These are phyloP conservation scores for Chaetomiaceae sp. DNA, from an alignment of 2,329 filamentous ascomycete genomes.

Conservation along the genomic window DNA sequence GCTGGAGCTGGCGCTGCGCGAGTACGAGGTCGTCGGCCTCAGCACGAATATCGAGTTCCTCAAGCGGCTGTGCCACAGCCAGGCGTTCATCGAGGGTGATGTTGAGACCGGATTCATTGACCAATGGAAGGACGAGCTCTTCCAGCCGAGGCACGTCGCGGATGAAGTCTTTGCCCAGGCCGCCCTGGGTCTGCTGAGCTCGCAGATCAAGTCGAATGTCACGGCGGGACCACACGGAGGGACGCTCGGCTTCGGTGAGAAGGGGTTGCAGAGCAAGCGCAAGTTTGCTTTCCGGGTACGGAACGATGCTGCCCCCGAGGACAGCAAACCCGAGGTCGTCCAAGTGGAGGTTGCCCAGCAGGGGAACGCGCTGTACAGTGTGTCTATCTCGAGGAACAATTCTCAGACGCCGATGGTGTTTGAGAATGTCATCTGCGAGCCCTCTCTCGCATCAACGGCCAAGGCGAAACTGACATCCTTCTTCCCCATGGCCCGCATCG, in stretches of 20 bases:
- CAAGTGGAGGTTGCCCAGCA: constrained; percentile 48
- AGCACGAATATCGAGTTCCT: constrained; percentile 97
- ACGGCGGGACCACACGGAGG: constrained; percentile 42
- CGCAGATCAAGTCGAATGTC: constrained; percentile 35
- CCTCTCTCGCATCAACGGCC: constrained; percentile 30
- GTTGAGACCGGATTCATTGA: constrained; percentile 97
- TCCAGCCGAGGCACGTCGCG: constrained; percentile 56
- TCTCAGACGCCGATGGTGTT: constrained; percentile 39
- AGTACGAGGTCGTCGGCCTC: constrained; percentile 89
- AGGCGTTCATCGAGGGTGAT: constrained; percentile 77
- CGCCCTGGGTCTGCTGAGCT: constrained; percentile 66
- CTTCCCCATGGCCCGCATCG: constrained; percentile 75
- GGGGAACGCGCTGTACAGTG: constrained; percentile 44
- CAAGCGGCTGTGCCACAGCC: constrained; percentile 77
- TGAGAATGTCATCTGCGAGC: constrained; percentile 43
- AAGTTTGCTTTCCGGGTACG: constrained; percentile 48
- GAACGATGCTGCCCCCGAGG: constrained; percentile 47
- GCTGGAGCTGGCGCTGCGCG: constrained; percentile 71
- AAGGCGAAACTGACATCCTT: constrained; percentile 59
- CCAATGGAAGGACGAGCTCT: constrained; percentile 77
- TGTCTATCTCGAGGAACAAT: constrained; percentile 40
- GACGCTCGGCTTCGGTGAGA: constrained; percentile 52
- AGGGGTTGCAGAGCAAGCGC: constrained; percentile 39
- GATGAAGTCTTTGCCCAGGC: constrained; percentile 82
- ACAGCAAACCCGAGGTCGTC: constrained; percentile 52